Base-by-base conservation (phyloP, 306 rosid species). In the Vachellia pachyceras region DNA sequence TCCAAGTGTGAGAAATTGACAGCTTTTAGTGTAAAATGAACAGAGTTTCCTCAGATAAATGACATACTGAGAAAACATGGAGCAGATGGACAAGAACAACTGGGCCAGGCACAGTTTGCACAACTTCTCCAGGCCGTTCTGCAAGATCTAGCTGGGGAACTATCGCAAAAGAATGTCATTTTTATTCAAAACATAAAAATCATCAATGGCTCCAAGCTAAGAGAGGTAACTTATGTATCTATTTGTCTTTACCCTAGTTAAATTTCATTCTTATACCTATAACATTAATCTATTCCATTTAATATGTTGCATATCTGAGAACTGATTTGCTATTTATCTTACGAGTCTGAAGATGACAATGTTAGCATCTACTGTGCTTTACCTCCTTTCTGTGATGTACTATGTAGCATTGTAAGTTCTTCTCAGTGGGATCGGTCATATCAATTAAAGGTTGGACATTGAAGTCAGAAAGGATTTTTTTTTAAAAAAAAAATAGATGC, bases 101-200 rank as follows among this genome's bases (percentile, higher is more conserved):
- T 95, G 87, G 98, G 99, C 57, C 99, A 93, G 86, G 98, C 97
- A 74, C 99, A 95, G 73, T 95, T 93, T 87, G 99, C 99, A 11
- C 90, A 89, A 80, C 87, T 93, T 67, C 93, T 95, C 81, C 99
- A 95, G 86, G 81, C 84, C 73, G 91, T 95, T 79, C 88, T 95
- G 73, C 97, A 95, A 85, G 98, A 93, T 67, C 82, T 95, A 39
- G 94, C 92, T 18, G 92, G 82, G 82, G 89, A 90, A 66, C 90
- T 95, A 84, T 85, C 96, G 7, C 85, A 81, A 82, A 89, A 86
- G 79, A 89, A 78, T 69, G 77, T 89, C 79, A 90, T 84, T 81
- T 37, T 46, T 74, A 68, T 86, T 77, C 97, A 84, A 81, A 93
- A 87, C 71, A 82, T 88, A 72, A 93, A 84, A 82, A 77, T 93